A percentile compares a stretch with the other conserved stretches of the same genome.
phyloP scores from a whole-genome alignment of 108 stramenopile genomes.

The Pseudonitzschia multiseries region DNA sequence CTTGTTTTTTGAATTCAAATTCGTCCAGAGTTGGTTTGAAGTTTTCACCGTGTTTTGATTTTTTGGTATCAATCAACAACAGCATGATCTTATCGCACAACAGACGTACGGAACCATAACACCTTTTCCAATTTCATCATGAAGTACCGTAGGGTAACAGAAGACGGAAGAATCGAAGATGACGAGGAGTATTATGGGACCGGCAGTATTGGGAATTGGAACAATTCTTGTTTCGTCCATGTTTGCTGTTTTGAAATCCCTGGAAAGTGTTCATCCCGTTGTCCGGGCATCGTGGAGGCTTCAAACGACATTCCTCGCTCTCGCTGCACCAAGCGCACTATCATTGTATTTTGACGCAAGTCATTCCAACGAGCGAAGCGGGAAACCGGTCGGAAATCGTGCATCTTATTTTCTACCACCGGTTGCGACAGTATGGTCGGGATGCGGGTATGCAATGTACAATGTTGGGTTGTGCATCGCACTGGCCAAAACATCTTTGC shows the following conservation, averaged over 20 bases:
- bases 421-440: neutral
- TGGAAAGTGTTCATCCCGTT: neutral
- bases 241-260: constrained; percentile 8
- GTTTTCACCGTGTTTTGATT: neutral
- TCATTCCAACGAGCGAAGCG: neutral
- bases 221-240: constrained; percentile 16
- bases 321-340: neutral
- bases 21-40: neutral
- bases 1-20: neutral
- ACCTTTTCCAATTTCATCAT: neutral
- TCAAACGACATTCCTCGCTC: constrained; percentile 3
- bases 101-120: too few species aligned
- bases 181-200: neutral
- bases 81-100: too few species aligned
- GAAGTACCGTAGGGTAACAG: neutral
- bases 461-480: constrained; percentile 15
- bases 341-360: neutral
- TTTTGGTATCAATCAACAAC: too few species aligned
- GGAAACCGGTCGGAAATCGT: neutral
- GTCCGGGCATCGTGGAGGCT: constrained; percentile 10
- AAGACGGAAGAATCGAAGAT: neutral
- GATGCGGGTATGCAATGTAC: constrained; percentile 13
- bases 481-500: constrained; percentile 14
- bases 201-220: neutral
- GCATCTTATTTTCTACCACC: neutral